phyloP scores from a whole-genome alignment of 2,329 filamentous ascomycete genomes.

The Dendrostoma leiphaemia region DNA sequence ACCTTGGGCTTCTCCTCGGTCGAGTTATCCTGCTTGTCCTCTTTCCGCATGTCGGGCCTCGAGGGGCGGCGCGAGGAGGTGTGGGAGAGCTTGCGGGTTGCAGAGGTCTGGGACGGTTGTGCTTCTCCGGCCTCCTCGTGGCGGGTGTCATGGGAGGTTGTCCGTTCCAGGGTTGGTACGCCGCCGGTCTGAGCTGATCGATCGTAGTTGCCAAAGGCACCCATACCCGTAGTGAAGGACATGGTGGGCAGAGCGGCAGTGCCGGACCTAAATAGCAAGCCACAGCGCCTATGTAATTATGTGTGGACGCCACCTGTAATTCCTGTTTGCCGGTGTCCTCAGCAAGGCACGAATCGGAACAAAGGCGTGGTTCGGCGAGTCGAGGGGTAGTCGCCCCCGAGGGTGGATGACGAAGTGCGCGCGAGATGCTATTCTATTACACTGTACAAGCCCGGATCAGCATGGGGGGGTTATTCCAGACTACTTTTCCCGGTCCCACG shows the following conservation, averaged over 20 bases:
- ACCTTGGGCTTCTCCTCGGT: neutral
- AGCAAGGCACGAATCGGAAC: too few species aligned
- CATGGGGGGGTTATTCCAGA: too few species aligned
- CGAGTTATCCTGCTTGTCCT: slow-evolving; percentile 17
- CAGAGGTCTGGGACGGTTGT: neutral
- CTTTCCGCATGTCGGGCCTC: neutral
- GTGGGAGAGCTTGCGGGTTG: neutral
- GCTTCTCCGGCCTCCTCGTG: slow-evolving; percentile 19
- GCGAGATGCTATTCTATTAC: too few species aligned
- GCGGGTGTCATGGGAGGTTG: slow-evolving; percentile 21
- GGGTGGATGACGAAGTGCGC: too few species aligned
- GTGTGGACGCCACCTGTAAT: too few species aligned
- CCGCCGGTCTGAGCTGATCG: slow-evolving; percentile 43
- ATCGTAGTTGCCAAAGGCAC: slow-evolving; percentile 48
- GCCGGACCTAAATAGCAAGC: neutral
- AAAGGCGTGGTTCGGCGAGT: too few species aligned
- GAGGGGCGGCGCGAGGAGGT: neutral
- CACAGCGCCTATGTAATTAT: too few species aligned
- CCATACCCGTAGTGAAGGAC: slow-evolving; percentile 37
- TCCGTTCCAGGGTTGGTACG: slow-evolving; percentile 31
- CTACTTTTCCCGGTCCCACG: too few species aligned
- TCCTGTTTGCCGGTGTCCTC: too few species aligned
- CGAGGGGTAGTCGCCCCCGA: too few species aligned
- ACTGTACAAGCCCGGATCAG: too few species aligned
- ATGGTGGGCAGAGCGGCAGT: slow-evolving; percentile 27